A percentile compares a stretch with the other conserved stretches of the same genome.
These are phyloP conservation scores for Simplicillium aogashimaense DNA, from an alignment of 2,329 filamentous ascomycete species.

Conservation along the genomic window DNA sequence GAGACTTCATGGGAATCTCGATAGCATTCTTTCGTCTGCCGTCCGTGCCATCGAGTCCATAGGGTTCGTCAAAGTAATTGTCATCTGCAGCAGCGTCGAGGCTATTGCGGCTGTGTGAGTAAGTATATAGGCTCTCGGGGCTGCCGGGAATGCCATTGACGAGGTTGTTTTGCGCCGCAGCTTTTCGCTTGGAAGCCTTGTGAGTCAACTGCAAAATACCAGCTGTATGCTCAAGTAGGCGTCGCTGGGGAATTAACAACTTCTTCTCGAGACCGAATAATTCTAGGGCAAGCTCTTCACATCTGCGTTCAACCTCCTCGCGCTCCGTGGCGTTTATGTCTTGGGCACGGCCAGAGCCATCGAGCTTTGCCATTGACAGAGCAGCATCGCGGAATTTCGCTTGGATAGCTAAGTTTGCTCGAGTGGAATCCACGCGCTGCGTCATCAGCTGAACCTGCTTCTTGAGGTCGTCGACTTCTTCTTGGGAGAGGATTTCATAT, in stretches of 20 bases:
- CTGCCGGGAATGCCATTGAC: conserved; percentile 59
- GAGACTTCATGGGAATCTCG: conserved; percentile 50
- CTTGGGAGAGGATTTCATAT: conserved; percentile 79
- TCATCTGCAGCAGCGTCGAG: conserved; percentile 44
- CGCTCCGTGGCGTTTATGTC: conserved; percentile 62
- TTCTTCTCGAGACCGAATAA: conserved; percentile 72
- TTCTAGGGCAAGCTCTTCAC: conserved; percentile 75
- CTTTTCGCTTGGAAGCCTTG: conserved; percentile 54
- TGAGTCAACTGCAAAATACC: conserved; percentile 88
- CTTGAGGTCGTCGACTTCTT: conserved; percentile 87
- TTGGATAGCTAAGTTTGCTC: conserved; percentile 78
- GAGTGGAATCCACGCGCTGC: conserved; percentile 71
- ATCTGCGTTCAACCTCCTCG: conserved; percentile 66
- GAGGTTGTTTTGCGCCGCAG: conserved; percentile 29
- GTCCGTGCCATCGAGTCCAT: conserved; percentile 57
- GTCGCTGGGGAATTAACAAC: conserved; percentile 62
- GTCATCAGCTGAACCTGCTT: conserved; percentile 67
- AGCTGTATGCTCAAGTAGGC: conserved; percentile 80
- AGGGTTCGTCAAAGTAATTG: conserved; percentile 69
- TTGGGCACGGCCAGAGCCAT: conserved; percentile 45
- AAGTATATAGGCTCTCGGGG: conserved; percentile 67
- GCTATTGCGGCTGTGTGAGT: conserved; percentile 51
- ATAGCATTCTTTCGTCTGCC: conserved; percentile 31
- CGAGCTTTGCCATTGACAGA: conserved; percentile 72
- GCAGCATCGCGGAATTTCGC: conserved; percentile 92